Evolutionary conservation across 2,329 filamentous ascomycete genomes (phyloP), one percentile per base, ranked within the genome.

Genomic region (Aciculosporium take): DNA sequence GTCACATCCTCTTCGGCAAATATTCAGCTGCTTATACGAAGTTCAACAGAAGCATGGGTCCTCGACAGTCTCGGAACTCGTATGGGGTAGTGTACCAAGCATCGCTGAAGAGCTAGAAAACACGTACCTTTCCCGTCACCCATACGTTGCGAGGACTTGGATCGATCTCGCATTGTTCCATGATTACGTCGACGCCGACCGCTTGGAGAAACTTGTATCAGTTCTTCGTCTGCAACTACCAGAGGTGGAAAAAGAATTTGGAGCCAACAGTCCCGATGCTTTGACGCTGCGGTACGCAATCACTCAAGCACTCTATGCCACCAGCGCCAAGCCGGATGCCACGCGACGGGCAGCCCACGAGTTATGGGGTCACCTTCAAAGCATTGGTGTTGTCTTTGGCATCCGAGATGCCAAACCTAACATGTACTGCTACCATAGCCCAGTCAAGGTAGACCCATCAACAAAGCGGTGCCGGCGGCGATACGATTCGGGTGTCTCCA

Each of bases 11-110:
- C 52, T 67, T 15, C 61, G 64, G 7, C 60, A 61, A 41, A 65
- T 66, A 3, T 66, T 67, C 41, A 57, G 54, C 12, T 62, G 61
- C 31, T 43, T 67, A 20, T 67, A 67, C 47, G 63, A 67, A 29
- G 60, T 67, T 5, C 63, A 66, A 42, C 64, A 67, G 43, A 66
- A 65, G 32, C 64, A 67, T 43, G 64, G 64, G 2, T 54, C 64
- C 7, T 50, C 49, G 3, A 64, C 60, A 7, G 49, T 67, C n/a
- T 67, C 64, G 5, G 63, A 67, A 40, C 49, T 67, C 10, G 50
- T 67, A 2, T 65, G 63, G 62, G 56, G 53, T 30, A 64, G 62
- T 38, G 57, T 62, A 28, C 60, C 64, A 2, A 57, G 59, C 2
- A 59, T 67, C 43, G 62, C 63, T 2, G 64, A 67, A 38, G 64